Evolutionary conservation across 2,329 filamentous ascomycete species (phyloP), one percentile per base, ranked within the genome.

Genomic region (Fusarium paranaense): DNA sequence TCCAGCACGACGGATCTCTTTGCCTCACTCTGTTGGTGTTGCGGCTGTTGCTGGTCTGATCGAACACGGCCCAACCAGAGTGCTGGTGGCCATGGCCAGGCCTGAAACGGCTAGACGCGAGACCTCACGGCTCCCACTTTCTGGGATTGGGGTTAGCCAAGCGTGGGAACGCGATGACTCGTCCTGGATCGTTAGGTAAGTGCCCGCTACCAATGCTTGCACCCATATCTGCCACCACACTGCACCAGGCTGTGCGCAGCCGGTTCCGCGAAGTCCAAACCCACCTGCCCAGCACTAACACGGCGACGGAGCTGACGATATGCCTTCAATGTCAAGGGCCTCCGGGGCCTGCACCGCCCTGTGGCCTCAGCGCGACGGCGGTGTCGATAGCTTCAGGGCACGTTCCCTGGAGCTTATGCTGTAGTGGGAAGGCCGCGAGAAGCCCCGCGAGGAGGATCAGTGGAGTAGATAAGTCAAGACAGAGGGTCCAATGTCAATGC

Each of bases 381-480:
- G 66, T 79, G 71, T 79, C 70, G 74, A 78, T 79, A 79, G 77
- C 76, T 74, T 78, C 74, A 72, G 61, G 67, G 74, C 77, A 79
- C 74, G 68, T 74, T 71, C 73, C 70, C 65, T 73, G 71, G 67
- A 66, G 66, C 63, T 66, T 77, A 70, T 67, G 67, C 73, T 68
- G 45, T 69, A 71, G 74, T 73, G 62, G 74, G 69, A 70, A 71
- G 64, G 69, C 65, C 66, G 57, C 35, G 60, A 56, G 66, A 37
- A 61, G 65, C 35, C 42, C 69, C 66, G 58, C 62, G 67, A 66
- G 59, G 64, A 76, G 70, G 60, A 77, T 76, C 76, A 71, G 76
- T 72, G 76, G 76, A 70, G 64, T 45, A 66, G 61, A 61, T 40
- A 57, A 62, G 37, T 37, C 13, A 47, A 50, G 65, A 66, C 40